These are phyloP conservation scores for Triticum turgidum DNA, from an alignment of 176 grass and related monocot genomes.

Conservation along the genomic window DNA sequence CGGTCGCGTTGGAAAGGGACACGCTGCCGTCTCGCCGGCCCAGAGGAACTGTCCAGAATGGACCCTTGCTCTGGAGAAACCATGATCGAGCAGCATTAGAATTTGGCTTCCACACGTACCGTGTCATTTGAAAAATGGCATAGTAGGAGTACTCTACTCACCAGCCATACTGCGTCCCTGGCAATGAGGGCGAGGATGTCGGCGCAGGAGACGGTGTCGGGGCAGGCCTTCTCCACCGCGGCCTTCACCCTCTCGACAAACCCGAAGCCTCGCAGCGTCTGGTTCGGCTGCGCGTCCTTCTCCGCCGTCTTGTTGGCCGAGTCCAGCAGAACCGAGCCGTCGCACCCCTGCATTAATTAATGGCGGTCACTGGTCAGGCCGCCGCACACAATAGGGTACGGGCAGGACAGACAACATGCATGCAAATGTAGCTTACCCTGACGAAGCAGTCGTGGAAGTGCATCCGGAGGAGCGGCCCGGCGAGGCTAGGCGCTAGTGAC, in stretches of 20 bases:
- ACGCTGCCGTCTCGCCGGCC: constrained; percentile 70
- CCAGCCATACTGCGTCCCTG: constrained; percentile 73
- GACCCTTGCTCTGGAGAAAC: constrained; percentile 56
- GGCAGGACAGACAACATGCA: neutral
- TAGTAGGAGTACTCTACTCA: constrained; percentile 1
- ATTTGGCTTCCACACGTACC: neutral
- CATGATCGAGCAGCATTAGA: neutral
- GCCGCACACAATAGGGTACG: too few relatives aligned
- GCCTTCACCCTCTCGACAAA: constrained; percentile 76
- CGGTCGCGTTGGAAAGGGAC: constrained; percentile 55
- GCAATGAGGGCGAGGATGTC: constrained; percentile 74
- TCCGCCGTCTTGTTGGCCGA: constrained; percentile 47
- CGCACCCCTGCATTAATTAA: constrained; percentile 54
- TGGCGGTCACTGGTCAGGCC: neutral
- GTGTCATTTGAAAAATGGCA: neutral
- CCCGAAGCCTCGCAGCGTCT: constrained; percentile 60
- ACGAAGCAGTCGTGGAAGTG: constrained; percentile 99
- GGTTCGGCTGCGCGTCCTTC: constrained; percentile 67
- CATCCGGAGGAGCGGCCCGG: constrained; percentile 73
- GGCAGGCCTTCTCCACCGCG: constrained; percentile 63
- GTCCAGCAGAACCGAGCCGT: constrained; percentile 78
- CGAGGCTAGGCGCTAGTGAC: constrained; percentile 65
- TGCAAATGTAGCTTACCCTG: constrained; percentile 10
- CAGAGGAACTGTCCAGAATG: constrained; percentile 62
- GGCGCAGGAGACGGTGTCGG: constrained; percentile 75